phyloP scores from a whole-genome alignment of 805 yeast species.

The Lipomyces sp. region DNA sequence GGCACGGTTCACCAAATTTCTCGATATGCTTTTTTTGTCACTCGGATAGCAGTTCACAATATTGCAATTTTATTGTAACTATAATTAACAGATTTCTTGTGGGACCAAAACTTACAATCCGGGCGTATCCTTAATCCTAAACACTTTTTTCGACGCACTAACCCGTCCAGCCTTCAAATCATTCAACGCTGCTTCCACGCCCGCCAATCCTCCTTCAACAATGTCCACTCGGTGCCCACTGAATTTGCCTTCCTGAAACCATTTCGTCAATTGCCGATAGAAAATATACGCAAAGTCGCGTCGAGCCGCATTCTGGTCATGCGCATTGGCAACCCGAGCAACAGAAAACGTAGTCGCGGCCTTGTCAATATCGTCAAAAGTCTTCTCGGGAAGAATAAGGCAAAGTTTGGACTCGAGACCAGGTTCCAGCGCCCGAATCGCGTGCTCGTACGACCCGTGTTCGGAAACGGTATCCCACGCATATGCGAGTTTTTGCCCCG shows the following conservation, averaged over 20 bases:
- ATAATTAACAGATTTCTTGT: too few relatives aligned
- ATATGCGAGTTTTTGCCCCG: constrained; percentile 16
- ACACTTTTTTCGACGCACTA: constrained; percentile 18
- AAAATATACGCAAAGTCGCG: constrained; percentile 16
- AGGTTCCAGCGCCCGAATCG: constrained; percentile 10
- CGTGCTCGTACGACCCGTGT: constrained; percentile 10
- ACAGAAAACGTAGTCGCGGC: neutral
- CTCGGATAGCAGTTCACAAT: too few relatives aligned
- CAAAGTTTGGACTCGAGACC: constrained; percentile 8
- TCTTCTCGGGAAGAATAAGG: constrained; percentile 17
- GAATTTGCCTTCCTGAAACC: constrained; percentile 18
- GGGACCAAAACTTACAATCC: constrained; percentile 15
- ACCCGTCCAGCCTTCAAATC: constrained; percentile 8
- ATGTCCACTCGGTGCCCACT: constrained; percentile 18
- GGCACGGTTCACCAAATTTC: too few relatives aligned
- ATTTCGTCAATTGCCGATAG: constrained; percentile 6
- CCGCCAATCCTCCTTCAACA: constrained; percentile 16
- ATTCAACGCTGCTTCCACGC: constrained; percentile 8
- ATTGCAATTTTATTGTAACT: too few relatives aligned
- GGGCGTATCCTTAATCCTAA: constrained; percentile 23
- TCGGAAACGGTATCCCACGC: constrained; percentile 21
- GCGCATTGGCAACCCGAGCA: constrained; percentile 15
- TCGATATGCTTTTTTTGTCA: too few relatives aligned
- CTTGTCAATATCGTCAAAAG: neutral
- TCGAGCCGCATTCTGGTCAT: neutral